Evolutionary conservation across 768 basidiomycete genomes (phyloP).

Genomic region (Russula abietina): DNA sequence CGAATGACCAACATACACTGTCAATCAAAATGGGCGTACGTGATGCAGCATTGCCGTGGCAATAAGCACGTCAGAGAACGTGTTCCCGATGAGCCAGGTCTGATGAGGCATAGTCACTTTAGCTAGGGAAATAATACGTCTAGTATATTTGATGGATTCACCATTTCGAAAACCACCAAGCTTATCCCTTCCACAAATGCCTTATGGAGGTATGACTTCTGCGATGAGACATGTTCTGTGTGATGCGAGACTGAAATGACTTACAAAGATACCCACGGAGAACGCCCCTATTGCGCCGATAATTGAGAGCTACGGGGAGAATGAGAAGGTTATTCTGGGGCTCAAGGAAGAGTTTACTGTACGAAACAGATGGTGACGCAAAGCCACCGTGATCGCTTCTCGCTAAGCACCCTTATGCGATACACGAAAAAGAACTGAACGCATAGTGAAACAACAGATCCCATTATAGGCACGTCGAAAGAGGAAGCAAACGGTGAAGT

Average conservation of each 20-base stretch:
- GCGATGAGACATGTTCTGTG: not conserved
- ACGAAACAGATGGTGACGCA: not conserved
- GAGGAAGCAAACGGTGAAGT: conserved; percentile 24
- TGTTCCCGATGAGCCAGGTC: conserved; percentile 14
- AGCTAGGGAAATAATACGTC: not conserved
- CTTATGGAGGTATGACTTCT: not conserved
- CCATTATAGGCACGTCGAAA: conserved; percentile 30
- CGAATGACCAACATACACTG: too few relatives aligned
- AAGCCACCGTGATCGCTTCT: not conserved
- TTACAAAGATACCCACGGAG: conserved; percentile 2
- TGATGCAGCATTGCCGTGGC: conserved; percentile 3
- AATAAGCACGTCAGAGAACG: too few relatives aligned
- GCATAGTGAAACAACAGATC: conserved; percentile 27
- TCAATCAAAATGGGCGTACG: not conserved
- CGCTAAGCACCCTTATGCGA: conserved; percentile 26
- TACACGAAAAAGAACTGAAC: conserved; percentile 33
- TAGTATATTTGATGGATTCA: too few relatives aligned
- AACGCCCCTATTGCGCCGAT: not conserved
- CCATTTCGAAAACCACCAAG: not conserved
- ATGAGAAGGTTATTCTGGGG: not conserved
- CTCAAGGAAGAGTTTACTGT: too few relatives aligned
- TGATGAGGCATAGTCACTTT: not conserved
- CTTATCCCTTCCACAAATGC: not conserved
- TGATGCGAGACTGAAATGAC: not conserved
- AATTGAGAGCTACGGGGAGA: not conserved